phyloP scores from a whole-genome alignment of 2,329 filamentous ascomycete species.

The Colletotrichum brevisporum region DNA sequence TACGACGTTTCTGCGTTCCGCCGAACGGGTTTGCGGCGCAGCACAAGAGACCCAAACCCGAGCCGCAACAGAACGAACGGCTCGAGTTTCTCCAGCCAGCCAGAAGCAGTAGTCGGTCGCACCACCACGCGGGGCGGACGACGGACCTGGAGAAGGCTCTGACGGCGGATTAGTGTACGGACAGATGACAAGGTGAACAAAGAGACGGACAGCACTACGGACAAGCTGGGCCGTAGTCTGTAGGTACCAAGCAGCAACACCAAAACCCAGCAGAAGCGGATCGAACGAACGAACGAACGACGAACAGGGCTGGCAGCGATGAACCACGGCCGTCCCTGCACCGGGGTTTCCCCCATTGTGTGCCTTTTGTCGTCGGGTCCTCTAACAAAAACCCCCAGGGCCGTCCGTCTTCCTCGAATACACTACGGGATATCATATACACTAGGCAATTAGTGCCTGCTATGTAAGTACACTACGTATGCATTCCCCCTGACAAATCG shows the following conservation, averaged over 20 bases:
- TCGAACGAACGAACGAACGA: constrained; percentile 21
- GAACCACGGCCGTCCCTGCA: constrained; percentile 32
- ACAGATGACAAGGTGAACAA: too few species aligned
- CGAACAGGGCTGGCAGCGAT: constrained; percentile 24
- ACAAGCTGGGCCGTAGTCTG: too few species aligned
- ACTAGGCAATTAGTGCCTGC: too few species aligned
- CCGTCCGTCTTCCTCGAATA: not conserved
- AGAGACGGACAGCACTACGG: too few species aligned
- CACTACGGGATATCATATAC: too few species aligned
- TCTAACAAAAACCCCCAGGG: constrained; percentile 3
- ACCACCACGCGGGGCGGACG: not conserved
- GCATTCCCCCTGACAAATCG: constrained; percentile 34
- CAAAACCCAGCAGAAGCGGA: not conserved
- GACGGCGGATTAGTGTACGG: too few species aligned
- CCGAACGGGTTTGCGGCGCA: not conserved
- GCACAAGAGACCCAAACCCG: constrained; percentile 21
- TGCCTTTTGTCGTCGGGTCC: too few species aligned
- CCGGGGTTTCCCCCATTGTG: constrained; percentile 6
- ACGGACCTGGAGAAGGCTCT: too few species aligned
- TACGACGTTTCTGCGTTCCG: constrained; percentile 1
- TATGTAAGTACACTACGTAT: too few species aligned
- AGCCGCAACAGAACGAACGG: constrained; percentile 33
- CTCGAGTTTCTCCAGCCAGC: not conserved
- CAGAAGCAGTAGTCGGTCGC: not conserved
- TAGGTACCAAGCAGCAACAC: not conserved